A percentile compares a stretch with the other conserved stretches of the same genome.
These are phyloP conservation scores for Dillenia suffruticosa DNA, from an alignment of 164 flowering plant genomes.

Conservation along the genomic window DNA sequence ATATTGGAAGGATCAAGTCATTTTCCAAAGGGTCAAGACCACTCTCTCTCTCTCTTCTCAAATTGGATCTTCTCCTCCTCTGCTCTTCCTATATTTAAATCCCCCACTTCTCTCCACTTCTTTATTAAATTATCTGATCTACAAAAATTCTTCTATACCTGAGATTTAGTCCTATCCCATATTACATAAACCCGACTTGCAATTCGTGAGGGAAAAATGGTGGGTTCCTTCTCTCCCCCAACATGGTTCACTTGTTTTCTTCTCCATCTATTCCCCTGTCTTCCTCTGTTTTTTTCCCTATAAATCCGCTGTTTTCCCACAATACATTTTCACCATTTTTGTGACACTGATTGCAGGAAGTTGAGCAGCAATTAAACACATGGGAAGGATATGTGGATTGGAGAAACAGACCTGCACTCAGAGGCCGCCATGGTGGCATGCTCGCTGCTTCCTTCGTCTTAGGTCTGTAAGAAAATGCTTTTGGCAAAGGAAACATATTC, in stretches of 20 bases:
- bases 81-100: constrained; percentile 21
- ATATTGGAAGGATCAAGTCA: constrained; percentile 16
- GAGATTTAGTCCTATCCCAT: constrained; percentile 9
- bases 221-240: constrained; percentile 22
- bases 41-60: constrained; percentile 13
- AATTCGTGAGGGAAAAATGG: constrained; percentile 25
- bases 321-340: neutral
- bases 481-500: constrained; percentile 31
- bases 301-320: neutral
- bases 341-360: constrained; percentile 30
- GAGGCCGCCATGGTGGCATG: constrained; percentile 77
- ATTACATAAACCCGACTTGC: too few species aligned
- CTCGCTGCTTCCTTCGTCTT: constrained; percentile 72
- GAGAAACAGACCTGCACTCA: constrained; percentile 59
- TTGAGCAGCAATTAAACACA: constrained; percentile 21
- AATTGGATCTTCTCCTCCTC: constrained; percentile 15
- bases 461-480: constrained; percentile 44
- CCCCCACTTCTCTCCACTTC: constrained; percentile 17
- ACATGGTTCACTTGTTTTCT: neutral
- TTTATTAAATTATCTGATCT: constrained; percentile 13
- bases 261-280: neutral
- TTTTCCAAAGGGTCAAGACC: constrained; percentile 23
- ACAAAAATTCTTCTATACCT: constrained; percentile 6
- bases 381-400: constrained; percentile 79
- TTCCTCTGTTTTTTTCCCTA: neutral